Evolutionary conservation across 1,284 basidiomycete genomes (phyloP), one percentile per base, ranked within the genome.

Genomic region (Microbotryum lychnidis-dioicae): DNA sequence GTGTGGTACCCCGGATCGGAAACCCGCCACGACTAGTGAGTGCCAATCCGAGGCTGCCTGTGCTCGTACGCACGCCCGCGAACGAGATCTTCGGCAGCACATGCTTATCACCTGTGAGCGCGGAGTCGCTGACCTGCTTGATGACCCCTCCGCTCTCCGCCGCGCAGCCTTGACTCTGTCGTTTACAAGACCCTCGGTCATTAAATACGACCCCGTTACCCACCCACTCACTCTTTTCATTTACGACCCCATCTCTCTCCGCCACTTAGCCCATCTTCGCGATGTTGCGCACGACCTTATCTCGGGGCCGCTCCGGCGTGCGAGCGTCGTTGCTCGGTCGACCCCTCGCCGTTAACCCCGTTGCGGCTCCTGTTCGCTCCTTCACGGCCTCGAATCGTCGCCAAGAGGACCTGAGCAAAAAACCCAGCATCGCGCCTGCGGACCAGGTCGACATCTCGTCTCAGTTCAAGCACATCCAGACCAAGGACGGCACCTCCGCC

Each of bases 391-490:
- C 62, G 45, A 50, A 55, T 21, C 42, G 55, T 20, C 53, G 56
- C 46, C 25, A 33, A 25, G 60, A 54, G 47, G 61, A 63, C 57
- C 53, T 65, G 6, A 57, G 61, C 46, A 58, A 55, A 20, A 58
- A 56, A 42, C 49, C 50, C 45, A 60, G 57, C 48, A 60, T 55
- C 18, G 61, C 57, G 6, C 33, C 53, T 3, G 54, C 56, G 42
- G 62, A 68, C 27, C 46, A 63, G 50, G 64, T 65, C 65, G 63
- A 69, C 63, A 63, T 67, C 60, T 63, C 65, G 37, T 65, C 63
- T 45, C 68, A 69, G 50, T 69, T 61, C 63, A 62, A 69, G 56
- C 65, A 69, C 64, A 55, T 69, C 25, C 68, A 69, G 57, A 69
- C 68, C 49, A 57, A 58, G 54, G 65, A 65, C 25, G 68, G 66